Evolutionary conservation across 306 rosid genomes (phyloP), one percentile per base, ranked within the genome.

Genomic region (Trifolium repens): DNA sequence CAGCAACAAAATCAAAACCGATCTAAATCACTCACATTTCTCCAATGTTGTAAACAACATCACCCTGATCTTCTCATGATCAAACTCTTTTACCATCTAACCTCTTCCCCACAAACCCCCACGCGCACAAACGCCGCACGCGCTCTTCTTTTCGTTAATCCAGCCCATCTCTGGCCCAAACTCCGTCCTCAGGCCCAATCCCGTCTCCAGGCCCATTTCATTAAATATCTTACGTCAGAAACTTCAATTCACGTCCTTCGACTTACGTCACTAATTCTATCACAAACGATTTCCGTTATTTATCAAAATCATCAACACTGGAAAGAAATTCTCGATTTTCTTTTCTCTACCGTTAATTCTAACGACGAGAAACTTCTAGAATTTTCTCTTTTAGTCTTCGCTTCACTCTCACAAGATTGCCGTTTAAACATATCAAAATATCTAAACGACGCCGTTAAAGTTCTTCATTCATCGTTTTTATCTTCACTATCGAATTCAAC

Each of bases 21-120:
- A 10, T 71, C 88, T 4, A 62, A 72, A 8, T 78, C 88, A 11
- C 27, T 67, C 24, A 14, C 46, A 0, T 82, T 85, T 68, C 44
- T 85, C 24, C 72, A 79, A 66, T 85, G 86, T 70, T 79, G 74
- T 69, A 82, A 67, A 43, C 64, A 67, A 10, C 79, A 71, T 68
- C 75, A 75, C 75, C 86, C 88, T 0, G 75, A 82, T 54, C 63
- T 82, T 24, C 82, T 85, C 67, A 67, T 85, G 72, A 72, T 82
- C 72, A 85, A 82, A 24, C 86, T 85, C 58, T 71, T 65, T 55
- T 82, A 67, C 78, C 78, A 76, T 39, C 40, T 79, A 1, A 69
- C 75, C 1, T 61, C 60, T 49, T 5, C 57, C 14, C 17, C 80
- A 0, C 2, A 30, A 3, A 16, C 9, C 12, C 12, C 58, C 40